Conservation (phyloP, 129 eudicot species). For the Helianthus annuus region DNA sequence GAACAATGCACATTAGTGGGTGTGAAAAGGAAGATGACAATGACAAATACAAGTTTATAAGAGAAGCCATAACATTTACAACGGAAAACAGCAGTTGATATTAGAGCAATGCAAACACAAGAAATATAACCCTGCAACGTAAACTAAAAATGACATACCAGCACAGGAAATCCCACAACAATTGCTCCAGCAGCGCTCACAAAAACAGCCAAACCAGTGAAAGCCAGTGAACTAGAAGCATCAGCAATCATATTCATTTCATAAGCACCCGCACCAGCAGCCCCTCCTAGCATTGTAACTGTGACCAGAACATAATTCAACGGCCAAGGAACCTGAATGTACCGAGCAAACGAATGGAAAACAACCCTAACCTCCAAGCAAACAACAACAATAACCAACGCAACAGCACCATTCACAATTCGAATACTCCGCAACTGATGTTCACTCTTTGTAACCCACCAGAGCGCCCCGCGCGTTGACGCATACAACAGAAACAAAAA, state of each 20-base stretch:
- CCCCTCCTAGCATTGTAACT: conserved; percentile 89
- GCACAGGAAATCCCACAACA: conserved; percentile 83
- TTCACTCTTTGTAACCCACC: conserved; percentile 92
- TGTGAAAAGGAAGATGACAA: neutral
- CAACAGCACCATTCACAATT: conserved; percentile 79
- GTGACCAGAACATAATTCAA: conserved; percentile 80
- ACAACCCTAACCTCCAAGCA: conserved; percentile 93
- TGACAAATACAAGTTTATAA: neutral
- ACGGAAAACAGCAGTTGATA: neutral
- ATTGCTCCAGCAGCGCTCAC: conserved; percentile 93
- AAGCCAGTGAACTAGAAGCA: conserved; percentile 69
- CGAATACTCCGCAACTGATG: conserved; percentile 63
- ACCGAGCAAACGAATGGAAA: conserved; percentile 89
- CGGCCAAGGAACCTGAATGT: conserved; percentile 93
- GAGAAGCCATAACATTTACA: conserved; percentile 9
- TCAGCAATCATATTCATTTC: conserved; percentile 86
- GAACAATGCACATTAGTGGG: conserved; percentile 2
- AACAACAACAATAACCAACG: conserved; percentile 72
- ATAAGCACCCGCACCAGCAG: conserved; percentile 84
- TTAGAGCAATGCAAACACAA: neutral
- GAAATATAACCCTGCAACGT: neutral
- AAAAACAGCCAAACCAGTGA: conserved; percentile 70
- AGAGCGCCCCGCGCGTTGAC: conserved; percentile 85
- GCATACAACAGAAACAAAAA: conserved; percentile 83
- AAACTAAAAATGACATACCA: conserved; percentile 51